phyloP scores from a whole-genome alignment of 768 basidiomycete species.

The Lactarius tabidus region DNA sequence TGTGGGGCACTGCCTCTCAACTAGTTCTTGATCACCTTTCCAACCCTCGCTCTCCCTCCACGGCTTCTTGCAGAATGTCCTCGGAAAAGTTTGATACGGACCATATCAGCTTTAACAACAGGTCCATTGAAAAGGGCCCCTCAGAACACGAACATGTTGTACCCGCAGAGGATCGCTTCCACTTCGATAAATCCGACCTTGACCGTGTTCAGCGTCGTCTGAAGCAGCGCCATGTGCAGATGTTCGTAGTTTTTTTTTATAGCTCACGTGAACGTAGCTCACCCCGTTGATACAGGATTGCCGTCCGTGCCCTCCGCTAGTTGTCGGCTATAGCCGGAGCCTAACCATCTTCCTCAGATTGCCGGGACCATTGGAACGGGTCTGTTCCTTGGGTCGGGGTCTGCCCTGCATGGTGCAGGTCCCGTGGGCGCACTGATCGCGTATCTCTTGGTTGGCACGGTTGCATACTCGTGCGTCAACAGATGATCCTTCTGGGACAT shows the following conservation, averaged over 20 bases:
- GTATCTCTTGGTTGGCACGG: slow-evolving; percentile 59
- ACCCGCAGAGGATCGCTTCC: slow-evolving; percentile 31
- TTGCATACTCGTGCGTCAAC: slow-evolving; percentile 55
- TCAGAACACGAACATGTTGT: slow-evolving; percentile 29
- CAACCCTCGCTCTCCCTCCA: neutral
- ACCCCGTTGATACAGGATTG: slow-evolving; percentile 45
- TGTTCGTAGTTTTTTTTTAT: slow-evolving; percentile 42
- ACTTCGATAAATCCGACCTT: slow-evolving; percentile 57
- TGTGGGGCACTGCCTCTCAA: neutral
- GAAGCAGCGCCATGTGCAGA: slow-evolving; percentile 77
- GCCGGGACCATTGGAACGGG: slow-evolving; percentile 75
- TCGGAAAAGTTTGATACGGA: neutral
- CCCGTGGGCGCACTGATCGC: slow-evolving; percentile 65
- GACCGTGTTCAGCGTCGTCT: slow-evolving; percentile 70
- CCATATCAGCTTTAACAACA: neutral
- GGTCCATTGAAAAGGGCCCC: slow-evolving; percentile 29
- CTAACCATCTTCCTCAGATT: slow-evolving; percentile 39
- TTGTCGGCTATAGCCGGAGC: neutral
- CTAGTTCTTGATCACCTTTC: neutral
- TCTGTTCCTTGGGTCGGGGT: slow-evolving; percentile 67
- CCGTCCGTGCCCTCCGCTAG: slow-evolving; percentile 40
- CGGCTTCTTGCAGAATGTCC: slow-evolving; percentile 2
- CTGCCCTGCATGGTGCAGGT: slow-evolving; percentile 55
- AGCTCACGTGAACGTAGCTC: neutral
- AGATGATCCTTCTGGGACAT: slow-evolving; percentile 29